Conservation (phyloP, 176 grass and related monocot species). For the Avena eriantha region DNA sequence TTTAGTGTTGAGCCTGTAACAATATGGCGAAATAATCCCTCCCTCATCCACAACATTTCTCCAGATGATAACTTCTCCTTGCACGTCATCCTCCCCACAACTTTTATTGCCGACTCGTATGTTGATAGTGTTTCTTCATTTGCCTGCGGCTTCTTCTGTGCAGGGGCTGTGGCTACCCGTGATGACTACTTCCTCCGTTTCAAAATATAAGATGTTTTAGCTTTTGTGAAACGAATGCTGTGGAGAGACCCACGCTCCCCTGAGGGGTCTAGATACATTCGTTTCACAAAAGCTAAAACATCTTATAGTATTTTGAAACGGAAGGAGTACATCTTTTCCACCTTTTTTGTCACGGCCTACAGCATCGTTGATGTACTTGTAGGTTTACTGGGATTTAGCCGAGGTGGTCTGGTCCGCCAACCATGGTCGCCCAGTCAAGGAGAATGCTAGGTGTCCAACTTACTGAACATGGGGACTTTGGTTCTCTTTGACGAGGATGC, state of each 20-base stretch:
- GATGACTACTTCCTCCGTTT: constrained; percentile 9
- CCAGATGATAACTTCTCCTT: neutral
- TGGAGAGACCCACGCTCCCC: too few species aligned
- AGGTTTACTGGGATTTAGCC: neutral
- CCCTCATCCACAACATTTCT: neutral
- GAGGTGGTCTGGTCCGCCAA: constrained; percentile 61
- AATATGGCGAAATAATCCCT: constrained; percentile 31
- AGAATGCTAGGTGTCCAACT: constrained; percentile 53
- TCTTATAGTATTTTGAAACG: too few species aligned
- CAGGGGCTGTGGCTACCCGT: constrained; percentile 3
- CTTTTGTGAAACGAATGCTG: too few species aligned
- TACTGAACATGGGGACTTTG: constrained; percentile 17
- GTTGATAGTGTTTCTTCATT: neutral
- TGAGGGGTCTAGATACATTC: too few species aligned
- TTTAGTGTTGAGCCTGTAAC: neutral
- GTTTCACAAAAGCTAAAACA: too few species aligned
- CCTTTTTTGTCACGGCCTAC: constrained; percentile 7
- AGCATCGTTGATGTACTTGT: neutral
- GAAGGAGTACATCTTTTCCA: constrained; percentile 26
- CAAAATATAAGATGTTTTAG: too few species aligned
- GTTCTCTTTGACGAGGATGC: constrained; percentile 43
- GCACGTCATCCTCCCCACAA: neutral
- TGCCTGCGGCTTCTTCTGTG: constrained; percentile 58
- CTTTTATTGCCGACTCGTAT: neutral
- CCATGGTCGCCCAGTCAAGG: constrained; percentile 31